Percentiles rank a stretch among this genome's conserved stretches.
Conservation (phyloP, 352 stramenopile species). For the Pythium utonaiense region DNA sequence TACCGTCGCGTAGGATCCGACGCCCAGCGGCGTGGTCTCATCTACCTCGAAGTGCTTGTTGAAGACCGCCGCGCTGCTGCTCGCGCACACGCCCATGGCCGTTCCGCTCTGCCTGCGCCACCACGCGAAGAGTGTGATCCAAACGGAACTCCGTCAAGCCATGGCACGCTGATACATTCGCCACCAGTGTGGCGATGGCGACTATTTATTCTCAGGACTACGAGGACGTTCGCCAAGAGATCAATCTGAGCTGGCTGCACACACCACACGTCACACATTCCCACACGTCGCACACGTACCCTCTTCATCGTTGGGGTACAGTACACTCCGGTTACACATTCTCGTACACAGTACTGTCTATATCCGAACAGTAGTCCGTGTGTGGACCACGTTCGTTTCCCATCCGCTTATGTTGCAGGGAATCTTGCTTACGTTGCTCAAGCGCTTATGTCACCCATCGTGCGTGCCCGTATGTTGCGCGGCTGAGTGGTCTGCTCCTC, state of each 20-base stretch:
- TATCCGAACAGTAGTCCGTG: background rate
- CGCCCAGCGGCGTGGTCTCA: conserved; percentile 36
- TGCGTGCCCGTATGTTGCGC: conserved; percentile 16
- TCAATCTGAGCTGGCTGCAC: background rate
- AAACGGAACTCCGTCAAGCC: no score
- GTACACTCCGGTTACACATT: background rate
- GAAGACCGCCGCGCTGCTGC: conserved; percentile 27
- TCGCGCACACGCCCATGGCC: conserved; percentile 50
- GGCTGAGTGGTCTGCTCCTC: conserved; percentile 21
- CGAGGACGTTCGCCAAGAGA: background rate
- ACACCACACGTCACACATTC: background rate
- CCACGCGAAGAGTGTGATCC: no score
- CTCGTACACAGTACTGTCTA: no score
- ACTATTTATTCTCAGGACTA: background rate
- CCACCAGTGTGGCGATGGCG: background rate
- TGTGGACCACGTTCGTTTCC: background rate
- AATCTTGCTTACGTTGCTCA: background rate
- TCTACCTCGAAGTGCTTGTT: conserved; percentile 41
- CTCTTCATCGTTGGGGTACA: no score
- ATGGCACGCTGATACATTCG: no score
- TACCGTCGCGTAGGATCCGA: conserved; percentile 47
- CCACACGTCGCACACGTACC: background rate
- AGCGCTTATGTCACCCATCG: background rate
- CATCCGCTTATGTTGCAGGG: background rate
- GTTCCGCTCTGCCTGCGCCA: background rate